A percentile compares a stretch with the other conserved stretches of the same genome.
Conservation (phyloP, 345 rosid genomes). For the Gossypium ekmanianum region DNA sequence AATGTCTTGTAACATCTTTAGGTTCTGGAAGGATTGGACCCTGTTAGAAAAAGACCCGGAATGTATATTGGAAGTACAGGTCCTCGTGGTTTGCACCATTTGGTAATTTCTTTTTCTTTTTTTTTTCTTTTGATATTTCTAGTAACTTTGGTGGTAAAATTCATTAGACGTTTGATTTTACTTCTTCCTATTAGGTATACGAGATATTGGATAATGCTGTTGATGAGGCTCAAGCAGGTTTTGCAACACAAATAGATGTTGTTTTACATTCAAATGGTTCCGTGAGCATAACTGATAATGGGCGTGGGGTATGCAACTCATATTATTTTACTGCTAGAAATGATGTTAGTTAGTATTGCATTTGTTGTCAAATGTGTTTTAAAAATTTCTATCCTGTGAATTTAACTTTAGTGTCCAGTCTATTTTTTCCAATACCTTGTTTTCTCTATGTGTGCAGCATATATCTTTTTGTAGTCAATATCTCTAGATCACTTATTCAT, state of each 20-base stretch:
- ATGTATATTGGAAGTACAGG: constrained; percentile 99
- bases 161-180: constrained; percentile 1
- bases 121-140: neutral
- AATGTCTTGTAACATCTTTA: constrained; percentile 25
- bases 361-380: neutral
- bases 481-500: neutral
- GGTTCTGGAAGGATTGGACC: constrained; percentile 97
- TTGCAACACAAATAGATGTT: constrained; percentile 71
- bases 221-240: constrained; percentile 98
- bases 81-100: constrained; percentile 95
- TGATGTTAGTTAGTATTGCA: neutral
- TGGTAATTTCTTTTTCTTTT: constrained; percentile 43
- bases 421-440: neutral
- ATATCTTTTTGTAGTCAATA: neutral
- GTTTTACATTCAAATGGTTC: constrained; percentile 69
- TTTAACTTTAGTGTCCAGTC: neutral
- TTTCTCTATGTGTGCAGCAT: neutral
- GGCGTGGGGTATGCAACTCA: constrained; percentile 82
- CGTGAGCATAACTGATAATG: constrained; percentile 83
- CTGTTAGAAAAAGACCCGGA: constrained; percentile 97
- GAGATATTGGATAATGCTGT: constrained; percentile 97
- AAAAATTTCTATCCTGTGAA: neutral
- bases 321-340: neutral
- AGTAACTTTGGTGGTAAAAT: neutral
- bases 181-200: constrained; percentile 58